Conservation (phyloP, 2,329 filamentous ascomycete species). For the Rhytidhysteron rufulum region DNA sequence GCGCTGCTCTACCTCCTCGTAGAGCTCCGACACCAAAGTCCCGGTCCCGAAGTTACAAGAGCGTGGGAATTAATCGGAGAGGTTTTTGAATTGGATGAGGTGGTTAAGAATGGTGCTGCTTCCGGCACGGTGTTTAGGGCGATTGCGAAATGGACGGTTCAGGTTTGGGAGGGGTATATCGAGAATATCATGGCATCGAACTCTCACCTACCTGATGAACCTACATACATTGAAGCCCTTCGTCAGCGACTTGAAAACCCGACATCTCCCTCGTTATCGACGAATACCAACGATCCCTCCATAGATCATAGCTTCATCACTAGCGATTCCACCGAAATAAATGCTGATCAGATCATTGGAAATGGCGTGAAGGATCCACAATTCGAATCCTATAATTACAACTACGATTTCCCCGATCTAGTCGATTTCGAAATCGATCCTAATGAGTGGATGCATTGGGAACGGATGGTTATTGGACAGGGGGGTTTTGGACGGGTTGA, state of each 20-base stretch:
- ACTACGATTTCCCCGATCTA: constrained; percentile 17
- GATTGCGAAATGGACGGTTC: constrained; percentile 23
- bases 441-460: constrained; percentile 27
- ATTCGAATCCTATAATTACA: constrained; percentile 7
- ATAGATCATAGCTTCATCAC: neutral
- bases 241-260: constrained; percentile 12
- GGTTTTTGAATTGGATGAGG: constrained; percentile 12
- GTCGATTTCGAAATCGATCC: constrained; percentile 24
- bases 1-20: constrained; percentile 40
- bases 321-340: neutral
- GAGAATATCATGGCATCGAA: constrained; percentile 14
- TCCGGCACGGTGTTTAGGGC: constrained; percentile 20
- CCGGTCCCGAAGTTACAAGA: constrained; percentile 21
- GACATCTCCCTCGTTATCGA: constrained; percentile 2
- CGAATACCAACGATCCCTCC: neutral
- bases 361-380: constrained; percentile 4
- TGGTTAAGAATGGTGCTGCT: neutral
- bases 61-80: constrained; percentile 29
- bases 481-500: neutral
- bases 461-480: constrained; percentile 19
- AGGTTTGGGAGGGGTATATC: constrained; percentile 22
- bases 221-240: constrained; percentile 18
- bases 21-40: constrained; percentile 40
- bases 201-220: constrained; percentile 12
- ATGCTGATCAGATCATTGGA: neutral